Conservation (phyloP, 2,329 filamentous ascomycete species). For the Fusarium sp. region DNA sequence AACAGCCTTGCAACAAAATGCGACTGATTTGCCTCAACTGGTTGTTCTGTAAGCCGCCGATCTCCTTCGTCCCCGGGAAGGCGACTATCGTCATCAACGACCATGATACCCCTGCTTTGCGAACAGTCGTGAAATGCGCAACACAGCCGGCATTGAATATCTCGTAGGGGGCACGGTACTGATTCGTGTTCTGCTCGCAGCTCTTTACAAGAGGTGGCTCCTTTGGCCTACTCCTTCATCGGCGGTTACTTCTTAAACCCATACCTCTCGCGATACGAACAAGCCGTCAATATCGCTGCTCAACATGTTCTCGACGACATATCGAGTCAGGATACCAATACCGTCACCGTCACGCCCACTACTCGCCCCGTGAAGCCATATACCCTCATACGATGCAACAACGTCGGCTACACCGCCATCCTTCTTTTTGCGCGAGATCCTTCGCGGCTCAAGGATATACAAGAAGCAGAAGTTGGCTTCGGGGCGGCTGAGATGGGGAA, state of each 20-base stretch:
- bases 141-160: constrained; percentile 13
- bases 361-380: constrained; percentile 62
- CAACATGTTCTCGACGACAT: constrained; percentile 26
- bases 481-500: constrained; percentile 92
- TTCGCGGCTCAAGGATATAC: constrained; percentile 70
- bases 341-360: constrained; percentile 18
- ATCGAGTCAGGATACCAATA: constrained; percentile 12
- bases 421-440: constrained; percentile 82
- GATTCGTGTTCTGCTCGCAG: constrained; percentile 50
- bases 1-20: constrained; percentile 63
- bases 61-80: constrained; percentile 24
- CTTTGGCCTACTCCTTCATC: constrained; percentile 84
- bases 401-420: constrained; percentile 89
- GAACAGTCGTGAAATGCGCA: constrained; percentile 21
- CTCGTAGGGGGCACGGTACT: constrained; percentile 32
- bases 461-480: constrained; percentile 85
- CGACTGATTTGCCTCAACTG: constrained; percentile 61
- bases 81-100: constrained; percentile 10
- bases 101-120: constrained; percentile 10
- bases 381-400: constrained; percentile 74
- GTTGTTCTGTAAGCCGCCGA: constrained; percentile 65
- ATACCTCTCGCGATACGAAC: constrained; percentile 77
- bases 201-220: constrained; percentile 92
- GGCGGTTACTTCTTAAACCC: constrained; percentile 81
- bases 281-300: constrained; percentile 75